A percentile compares a stretch with the other conserved stretches of the same genome.
Conservation (phyloP, 139 green algal species). For the Parachlorella kessleri region DNA sequence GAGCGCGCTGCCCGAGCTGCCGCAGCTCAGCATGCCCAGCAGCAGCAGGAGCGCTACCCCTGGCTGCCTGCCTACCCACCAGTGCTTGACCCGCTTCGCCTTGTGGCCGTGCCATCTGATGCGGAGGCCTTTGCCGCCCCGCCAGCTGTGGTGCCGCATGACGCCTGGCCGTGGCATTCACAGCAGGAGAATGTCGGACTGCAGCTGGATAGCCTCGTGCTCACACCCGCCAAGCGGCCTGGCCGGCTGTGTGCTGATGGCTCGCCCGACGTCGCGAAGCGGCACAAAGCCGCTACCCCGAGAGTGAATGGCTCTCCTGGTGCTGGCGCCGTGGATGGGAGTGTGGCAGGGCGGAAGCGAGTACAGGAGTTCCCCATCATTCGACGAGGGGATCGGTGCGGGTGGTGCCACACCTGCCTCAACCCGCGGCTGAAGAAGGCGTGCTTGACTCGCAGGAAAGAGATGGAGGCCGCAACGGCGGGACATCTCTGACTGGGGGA, state of each 20-base stretch:
- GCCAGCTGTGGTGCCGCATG: not conserved
- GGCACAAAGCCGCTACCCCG: no score
- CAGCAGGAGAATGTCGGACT: no score
- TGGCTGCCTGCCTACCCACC: not conserved
- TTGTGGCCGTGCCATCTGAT: constrained; percentile 1
- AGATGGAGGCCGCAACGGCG: constrained; percentile 37
- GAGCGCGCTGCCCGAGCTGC: not conserved
- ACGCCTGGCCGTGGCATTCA: no score
- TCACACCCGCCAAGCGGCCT: no score
- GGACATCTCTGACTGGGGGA: no score
- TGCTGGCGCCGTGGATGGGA: not conserved
- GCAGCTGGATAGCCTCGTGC: no score
- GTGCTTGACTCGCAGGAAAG: constrained; percentile 44
- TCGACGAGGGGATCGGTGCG: constrained; percentile 20
- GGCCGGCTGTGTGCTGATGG: not conserved
- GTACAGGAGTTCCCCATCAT: no score
- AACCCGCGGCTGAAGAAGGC: constrained; percentile 53
- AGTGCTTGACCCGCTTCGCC: not conserved
- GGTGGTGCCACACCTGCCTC: constrained; percentile 38
- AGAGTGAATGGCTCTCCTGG: not conserved
- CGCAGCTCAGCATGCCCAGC: not conserved
- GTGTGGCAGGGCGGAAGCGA: not conserved
- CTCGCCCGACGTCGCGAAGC: no score
- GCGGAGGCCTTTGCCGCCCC: not conserved
- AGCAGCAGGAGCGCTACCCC: not conserved